These are phyloP conservation scores for Ustanciosporium gigantosporum DNA, from an alignment of 1,284 basidiomycete species.

Conservation along the genomic window DNA sequence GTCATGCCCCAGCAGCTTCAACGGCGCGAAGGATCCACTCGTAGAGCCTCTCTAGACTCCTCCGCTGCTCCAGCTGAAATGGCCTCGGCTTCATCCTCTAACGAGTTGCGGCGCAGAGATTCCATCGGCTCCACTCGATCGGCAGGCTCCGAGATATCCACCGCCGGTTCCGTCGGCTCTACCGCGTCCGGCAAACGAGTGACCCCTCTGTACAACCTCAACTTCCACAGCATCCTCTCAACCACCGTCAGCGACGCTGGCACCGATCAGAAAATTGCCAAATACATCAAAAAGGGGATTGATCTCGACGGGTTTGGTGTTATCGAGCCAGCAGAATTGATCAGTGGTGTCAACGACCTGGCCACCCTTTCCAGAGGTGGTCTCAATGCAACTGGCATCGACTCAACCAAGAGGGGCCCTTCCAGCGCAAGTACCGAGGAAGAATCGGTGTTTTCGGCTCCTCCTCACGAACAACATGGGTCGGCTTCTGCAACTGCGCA, in stretches of 20 bases:
- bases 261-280: conserved; percentile 91
- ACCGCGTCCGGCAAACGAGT: conserved; percentile 68
- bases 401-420: not conserved
- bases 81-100: conserved; percentile 1
- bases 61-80: conserved; percentile 7
- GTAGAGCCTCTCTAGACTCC: conserved; percentile 24
- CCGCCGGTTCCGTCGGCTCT: conserved; percentile 21
- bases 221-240: conserved; percentile 88
- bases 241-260: conserved; percentile 88
- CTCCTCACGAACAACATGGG: conserved; percentile 3
- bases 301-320: conserved; percentile 61
- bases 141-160: conserved; percentile 25
- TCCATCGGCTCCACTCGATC: conserved; percentile 38
- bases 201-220: conserved; percentile 89
- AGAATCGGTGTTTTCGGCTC: conserved; percentile 21
- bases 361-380: conserved; percentile 12
- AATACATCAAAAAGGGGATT: conserved; percentile 77
- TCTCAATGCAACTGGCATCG: not conserved
- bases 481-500: conserved; percentile 2
- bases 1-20: conserved; percentile 63
- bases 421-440: conserved; percentile 19
- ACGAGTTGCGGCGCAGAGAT: conserved; percentile 25
- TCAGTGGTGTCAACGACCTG: conserved; percentile 42
- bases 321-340: conserved; percentile 56
- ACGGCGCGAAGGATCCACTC: conserved; percentile 10